Evolutionary conservation across 108 stramenopile species (phyloP), one percentile per base, ranked within the genome.

Genomic region (Chaetoceros tenuissimus): DNA sequence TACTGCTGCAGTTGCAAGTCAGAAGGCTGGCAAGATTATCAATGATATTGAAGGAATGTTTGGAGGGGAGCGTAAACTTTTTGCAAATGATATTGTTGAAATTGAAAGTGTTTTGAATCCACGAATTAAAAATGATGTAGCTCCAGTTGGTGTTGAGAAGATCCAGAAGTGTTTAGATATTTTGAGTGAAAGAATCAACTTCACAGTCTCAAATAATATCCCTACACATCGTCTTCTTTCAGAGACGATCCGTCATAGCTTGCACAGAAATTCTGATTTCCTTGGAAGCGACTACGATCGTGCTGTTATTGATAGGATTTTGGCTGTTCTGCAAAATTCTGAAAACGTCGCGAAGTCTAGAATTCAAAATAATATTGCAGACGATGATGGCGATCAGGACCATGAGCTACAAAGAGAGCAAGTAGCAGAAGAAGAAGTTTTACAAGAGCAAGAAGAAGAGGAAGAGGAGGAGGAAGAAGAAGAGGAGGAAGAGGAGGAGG

Each of bases 361-460:
- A 19, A 75, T 78, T 49, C 85, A 72, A 27, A 53, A 67, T 28
- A 71, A 75, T 46, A 22, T 73, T 28, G 81, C 72, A 19, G 94
- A 91, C 55, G 86, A 80, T 25, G 87, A 89, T 45, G 95, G 87
- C 59, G 85, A 83, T 21, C 81, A 93, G 50, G 90, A 87, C 54
- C 75, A 67, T 10, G 95, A 94, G 47, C 70, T 97, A 51, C 89
- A 94, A 34, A 82, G 88, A 21, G 97, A 98, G 64, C 95, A 96
- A 73, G 91, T 92, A 8, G 82, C 91, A n/a, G 96, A 95, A 64
- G 94, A 98, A 73, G 97, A 98, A 66, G 94, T 94, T 3, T 74
- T 95, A 23, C 95, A 98, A 60, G 98, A 99, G 63, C 92, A 96
- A 72, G 97, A 86, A 51, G 84, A 94, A 64, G 92, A 94, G 56